These are phyloP conservation scores for Sporothrix inflata DNA, from an alignment of 2,329 filamentous ascomycete genomes.

Conservation along the genomic window DNA sequence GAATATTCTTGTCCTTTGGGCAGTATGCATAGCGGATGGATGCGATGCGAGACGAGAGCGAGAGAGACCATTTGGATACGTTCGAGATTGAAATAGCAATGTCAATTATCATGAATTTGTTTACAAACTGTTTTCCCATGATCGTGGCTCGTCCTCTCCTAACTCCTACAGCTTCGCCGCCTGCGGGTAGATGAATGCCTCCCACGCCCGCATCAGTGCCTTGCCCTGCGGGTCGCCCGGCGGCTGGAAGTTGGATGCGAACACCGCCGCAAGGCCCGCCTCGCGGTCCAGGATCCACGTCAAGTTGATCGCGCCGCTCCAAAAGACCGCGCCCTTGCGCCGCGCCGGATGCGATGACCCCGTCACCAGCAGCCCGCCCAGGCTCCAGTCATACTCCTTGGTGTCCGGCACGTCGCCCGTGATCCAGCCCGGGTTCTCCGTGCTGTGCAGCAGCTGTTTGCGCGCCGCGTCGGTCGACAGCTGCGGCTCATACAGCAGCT, in stretches of 20 bases:
- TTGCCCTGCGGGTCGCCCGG: constrained; percentile 45
- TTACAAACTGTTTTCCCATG: neutral
- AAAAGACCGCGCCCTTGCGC: constrained; percentile 46
- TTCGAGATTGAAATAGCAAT: neutral
- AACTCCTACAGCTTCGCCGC: constrained; percentile 25
- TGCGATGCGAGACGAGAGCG: neutral
- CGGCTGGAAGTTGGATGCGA: constrained; percentile 49
- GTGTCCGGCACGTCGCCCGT: constrained; percentile 41
- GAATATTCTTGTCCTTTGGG: neutral
- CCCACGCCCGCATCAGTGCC: constrained; percentile 43
- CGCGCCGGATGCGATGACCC: constrained; percentile 44
- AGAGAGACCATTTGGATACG: neutral
- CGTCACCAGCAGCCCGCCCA: constrained; percentile 49
- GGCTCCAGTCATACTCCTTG: constrained; percentile 46
- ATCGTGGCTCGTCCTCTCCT: neutral
- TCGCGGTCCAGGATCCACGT: constrained; percentile 48
- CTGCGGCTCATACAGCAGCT: constrained; percentile 53
- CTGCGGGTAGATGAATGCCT: constrained; percentile 46
- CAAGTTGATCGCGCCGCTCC: constrained; percentile 52
- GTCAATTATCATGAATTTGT: neutral
- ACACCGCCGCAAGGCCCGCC: constrained; percentile 47
- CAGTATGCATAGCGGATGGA: neutral
- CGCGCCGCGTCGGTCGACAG: constrained; percentile 40
- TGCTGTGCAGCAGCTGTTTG: constrained; percentile 37
- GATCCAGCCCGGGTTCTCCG: constrained; percentile 37